A percentile compares a stretch with the other conserved stretches of the same genome.
Evolutionary conservation across 495 filamentous ascomycete genomes (phyloP).

Genomic region (Hypoxylon subgilvum): DNA sequence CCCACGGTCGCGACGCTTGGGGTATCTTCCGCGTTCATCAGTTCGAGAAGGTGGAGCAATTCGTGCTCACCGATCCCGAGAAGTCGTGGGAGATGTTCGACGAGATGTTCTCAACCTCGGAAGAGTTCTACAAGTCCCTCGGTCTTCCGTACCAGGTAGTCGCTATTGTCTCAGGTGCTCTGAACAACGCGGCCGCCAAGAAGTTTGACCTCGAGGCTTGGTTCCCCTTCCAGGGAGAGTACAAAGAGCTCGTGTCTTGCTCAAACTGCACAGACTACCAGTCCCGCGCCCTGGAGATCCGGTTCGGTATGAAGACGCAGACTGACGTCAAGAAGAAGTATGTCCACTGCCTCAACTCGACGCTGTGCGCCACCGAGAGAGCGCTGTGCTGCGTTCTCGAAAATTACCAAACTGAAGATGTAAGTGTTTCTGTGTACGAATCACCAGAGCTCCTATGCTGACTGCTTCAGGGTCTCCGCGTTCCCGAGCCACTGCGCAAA

Average conservation of each 20-base stretch:
- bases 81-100: constrained; percentile 94
- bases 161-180: constrained; percentile 89
- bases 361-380: constrained; percentile 89
- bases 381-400: constrained; percentile 94
- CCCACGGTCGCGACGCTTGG: constrained; percentile 95
- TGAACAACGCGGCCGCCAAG: constrained; percentile 92
- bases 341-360: constrained; percentile 91
- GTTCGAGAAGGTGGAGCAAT: constrained; percentile 98
- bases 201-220: constrained; percentile 97
- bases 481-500: constrained; percentile 86
- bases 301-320: constrained; percentile 78
- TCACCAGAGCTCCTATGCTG: constrained; percentile 3
- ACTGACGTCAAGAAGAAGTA: constrained; percentile 87
- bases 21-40: constrained; percentile 98
- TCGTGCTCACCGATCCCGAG: constrained; percentile 90
- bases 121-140: constrained; percentile 93
- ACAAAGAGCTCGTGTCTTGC: constrained; percentile 96
- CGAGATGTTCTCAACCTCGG: constrained; percentile 84
- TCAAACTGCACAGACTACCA: constrained; percentile 98
- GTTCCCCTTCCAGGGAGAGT: constrained; percentile 96
- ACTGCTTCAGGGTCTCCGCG: constrained; percentile 70
- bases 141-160: constrained; percentile 88
- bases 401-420: constrained; percentile 92
- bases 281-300: constrained; percentile 83
- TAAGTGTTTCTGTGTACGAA: constrained; percentile 46